These are phyloP conservation scores for Funneliformis caledonium DNA, from an alignment of 371 early-diverging fungal genomes.

Conservation along the genomic window DNA sequence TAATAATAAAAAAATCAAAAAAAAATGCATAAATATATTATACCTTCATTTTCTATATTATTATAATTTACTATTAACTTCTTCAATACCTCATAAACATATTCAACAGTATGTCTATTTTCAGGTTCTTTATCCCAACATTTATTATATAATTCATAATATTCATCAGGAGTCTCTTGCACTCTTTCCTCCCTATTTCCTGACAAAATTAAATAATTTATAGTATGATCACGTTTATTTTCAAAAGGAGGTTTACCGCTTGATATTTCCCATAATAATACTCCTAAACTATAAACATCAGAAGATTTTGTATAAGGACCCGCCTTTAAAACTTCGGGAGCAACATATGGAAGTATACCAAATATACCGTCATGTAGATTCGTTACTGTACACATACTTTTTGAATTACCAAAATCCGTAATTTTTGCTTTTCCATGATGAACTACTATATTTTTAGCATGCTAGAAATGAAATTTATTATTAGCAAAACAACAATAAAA, in stretches of 20 bases:
- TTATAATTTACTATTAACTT: no score
- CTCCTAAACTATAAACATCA: conserved; percentile 25
- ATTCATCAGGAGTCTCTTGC: not conserved
- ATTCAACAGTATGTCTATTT: not conserved
- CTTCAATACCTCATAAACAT: not conserved
- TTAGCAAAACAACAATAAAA: no score
- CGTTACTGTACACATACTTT: not conserved
- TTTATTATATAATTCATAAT: not conserved
- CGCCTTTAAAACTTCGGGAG: conserved; percentile 17
- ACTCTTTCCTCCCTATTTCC: not conserved
- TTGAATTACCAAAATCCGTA: conserved; percentile 13
- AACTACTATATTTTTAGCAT: conserved; percentile 2
- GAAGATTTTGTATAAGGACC: not conserved
- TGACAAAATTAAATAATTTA: no score
- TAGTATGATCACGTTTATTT: not conserved
- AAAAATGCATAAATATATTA: no score
- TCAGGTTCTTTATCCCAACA: not conserved
- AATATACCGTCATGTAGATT: not conserved
- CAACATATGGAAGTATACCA: conserved; percentile 11
- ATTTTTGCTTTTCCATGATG: conserved; percentile 1
- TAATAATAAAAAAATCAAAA: no score
- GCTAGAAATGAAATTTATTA: not conserved
- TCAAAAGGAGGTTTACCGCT: conserved; percentile 18
- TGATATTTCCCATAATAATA: conserved; percentile 29
- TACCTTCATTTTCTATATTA: no score